Evolutionary conservation across 768 basidiomycete genomes (phyloP), one percentile per base, ranked within the genome.

Genomic region (Agrocybe chaxingu): DNA sequence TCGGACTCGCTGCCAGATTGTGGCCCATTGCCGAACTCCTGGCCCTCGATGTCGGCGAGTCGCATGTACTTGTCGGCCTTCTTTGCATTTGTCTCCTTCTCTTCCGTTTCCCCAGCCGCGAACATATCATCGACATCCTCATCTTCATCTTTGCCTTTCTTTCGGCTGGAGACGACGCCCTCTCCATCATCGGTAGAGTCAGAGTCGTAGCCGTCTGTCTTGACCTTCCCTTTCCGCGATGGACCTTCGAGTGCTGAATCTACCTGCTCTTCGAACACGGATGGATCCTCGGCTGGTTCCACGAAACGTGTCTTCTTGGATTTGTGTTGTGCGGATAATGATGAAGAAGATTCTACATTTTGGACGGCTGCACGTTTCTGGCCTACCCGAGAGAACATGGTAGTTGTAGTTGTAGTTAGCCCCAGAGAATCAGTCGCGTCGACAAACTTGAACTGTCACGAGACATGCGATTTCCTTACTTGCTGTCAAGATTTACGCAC

Each of bases 131-230:
- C 85, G 13, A 87, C 82, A 8, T 81, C 24, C 24, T 24, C 84
- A 8, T 78, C 81, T 3, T 74, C 78, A 1, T 74, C 77, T 12
- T 73, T 80, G 2, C 70, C 75, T 71, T 81, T 82, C 66, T 82
- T 79, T 52, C 94, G 79, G 62, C 88, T 90, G n/a, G 69, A 70
- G 7, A 94, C 94, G 34, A 95, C 92, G n/a, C 92, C 88, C 66
- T 97, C 93, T 2, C 90, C 93, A 54, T 97, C 94, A 62, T 96
- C 92, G 50, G 84, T 93, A 2, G 93, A 95, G 69, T 97, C 94
- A 1, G 91, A 92, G 9, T 95, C 92, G 65, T 97, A 98, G 11
- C 95, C 79, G 47, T 92, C 92, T 12, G 78, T 86, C 62, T 87
- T 89, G 51, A 97, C 82, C 41, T 82, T 81, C 16, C 89, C 85